Evolutionary conservation across 2,329 filamentous ascomycete species (phyloP), one percentile per base, ranked within the genome.

Genomic region (Pseudogymnoascus sp.): DNA sequence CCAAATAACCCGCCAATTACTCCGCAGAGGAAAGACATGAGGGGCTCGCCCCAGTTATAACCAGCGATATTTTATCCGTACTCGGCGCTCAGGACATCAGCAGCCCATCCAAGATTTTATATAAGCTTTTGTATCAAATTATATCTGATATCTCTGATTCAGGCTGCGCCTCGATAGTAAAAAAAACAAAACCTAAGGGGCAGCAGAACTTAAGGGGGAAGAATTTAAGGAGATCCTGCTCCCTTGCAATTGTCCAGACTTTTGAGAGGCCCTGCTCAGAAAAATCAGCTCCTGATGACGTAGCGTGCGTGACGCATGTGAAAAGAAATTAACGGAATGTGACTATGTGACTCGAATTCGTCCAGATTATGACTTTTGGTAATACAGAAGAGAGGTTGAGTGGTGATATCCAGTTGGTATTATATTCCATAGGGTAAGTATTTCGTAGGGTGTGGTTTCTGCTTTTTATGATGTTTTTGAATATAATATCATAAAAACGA

Each of bases 61-160:
- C 47, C 47, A 53, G 47, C 47, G 47, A 53, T 53, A 53, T 53
- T 53, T 53, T 31, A 53, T 53, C 47, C 47, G 47, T 53, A 53
- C 47, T 53, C 47, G 47, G 47, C 47, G 26, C 4, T 10, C 15
- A 53, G 47, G 47, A 31, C 47, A 53, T 53, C 47, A 53, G 47
- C 47, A 26, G 47, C 47, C 26, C 47, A 53, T 53, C 47, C 47
- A 17, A 17, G 26, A 53, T 53, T 31, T 31, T 53, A 53, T 53
- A 53, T 53, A 53, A 53, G 47, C 47, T 53, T 53, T 31, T 26
- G 28, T 53, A 53, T 53, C 47, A 31, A 50, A 53, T 50, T 23
- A 50, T 23, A 53, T 31, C 47, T 53, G 47, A 53, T 23, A 50
- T 23, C 31, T 31, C 47, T 53, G 47, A 53, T 5, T 4, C 26